Percentiles rank a stretch among this genome's conserved stretches.
Conservation (phyloP, 129 eudicot species). For the Escallonia herrerae region DNA sequence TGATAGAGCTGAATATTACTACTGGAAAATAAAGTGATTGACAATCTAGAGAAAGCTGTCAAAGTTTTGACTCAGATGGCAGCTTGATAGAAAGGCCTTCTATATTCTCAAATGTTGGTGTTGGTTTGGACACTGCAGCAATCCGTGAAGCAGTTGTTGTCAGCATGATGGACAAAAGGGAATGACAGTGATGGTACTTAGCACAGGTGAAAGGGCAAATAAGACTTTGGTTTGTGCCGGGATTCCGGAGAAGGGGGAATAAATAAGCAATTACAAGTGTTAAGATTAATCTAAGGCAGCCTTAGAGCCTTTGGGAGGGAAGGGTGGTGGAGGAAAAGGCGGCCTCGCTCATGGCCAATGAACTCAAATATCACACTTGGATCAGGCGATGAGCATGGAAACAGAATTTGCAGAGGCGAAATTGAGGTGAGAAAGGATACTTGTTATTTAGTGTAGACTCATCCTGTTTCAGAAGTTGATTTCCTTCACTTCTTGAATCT, state of each 20-base stretch:
- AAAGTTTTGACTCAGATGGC: slow-evolving; percentile 58
- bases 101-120: slow-evolving; percentile 61
- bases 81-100: slow-evolving; percentile 67
- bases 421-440: slow-evolving; percentile 27
- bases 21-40: slow-evolving; percentile 71
- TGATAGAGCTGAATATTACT: slow-evolving; percentile 56
- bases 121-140: slow-evolving; percentile 76
- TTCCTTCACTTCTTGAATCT: too few species aligned
- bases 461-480: too few species aligned
- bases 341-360: slow-evolving; percentile 88
- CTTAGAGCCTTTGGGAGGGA: slow-evolving; percentile 59
- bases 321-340: slow-evolving; percentile 87
- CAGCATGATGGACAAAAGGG: slow-evolving; percentile 78
- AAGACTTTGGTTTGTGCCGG: slow-evolving; percentile 91
- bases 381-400: slow-evolving; percentile 68
- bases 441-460: too few species aligned
- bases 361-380: slow-evolving; percentile 38
- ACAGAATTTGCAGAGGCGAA: slow-evolving; percentile 62
- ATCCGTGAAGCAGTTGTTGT: slow-evolving; percentile 92
- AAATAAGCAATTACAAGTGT: slow-evolving; percentile 52
- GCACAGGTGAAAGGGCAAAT: slow-evolving; percentile 59
- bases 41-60: slow-evolving; percentile 65
- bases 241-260: slow-evolving; percentile 65
- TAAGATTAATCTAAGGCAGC: slow-evolving; percentile 70
- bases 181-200: slow-evolving; percentile 77